These are phyloP conservation scores for Citropsis articulata DNA, from an alignment of 345 rosid genomes.

Conservation along the genomic window DNA sequence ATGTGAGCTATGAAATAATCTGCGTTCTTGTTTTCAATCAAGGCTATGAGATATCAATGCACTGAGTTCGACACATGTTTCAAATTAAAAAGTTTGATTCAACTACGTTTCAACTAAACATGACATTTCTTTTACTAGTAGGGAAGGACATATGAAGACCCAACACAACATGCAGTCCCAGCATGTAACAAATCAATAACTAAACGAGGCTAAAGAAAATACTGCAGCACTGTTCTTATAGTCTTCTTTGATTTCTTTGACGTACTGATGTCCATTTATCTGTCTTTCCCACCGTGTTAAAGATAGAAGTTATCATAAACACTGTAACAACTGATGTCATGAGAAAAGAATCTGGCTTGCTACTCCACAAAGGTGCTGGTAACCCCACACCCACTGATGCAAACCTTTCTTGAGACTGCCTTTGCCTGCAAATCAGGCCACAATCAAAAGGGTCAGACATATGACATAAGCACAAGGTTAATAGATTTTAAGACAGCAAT, in stretches of 20 bases:
- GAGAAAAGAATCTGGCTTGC: constrained; percentile 31
- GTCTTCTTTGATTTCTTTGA: constrained; percentile 11
- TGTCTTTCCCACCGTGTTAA: constrained; percentile 29
- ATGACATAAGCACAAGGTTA: neutral
- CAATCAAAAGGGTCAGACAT: neutral
- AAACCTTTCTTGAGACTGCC: constrained; percentile 51
- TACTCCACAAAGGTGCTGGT: constrained; percentile 26
- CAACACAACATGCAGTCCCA: too few relatives aligned
- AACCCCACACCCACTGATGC: constrained; percentile 48
- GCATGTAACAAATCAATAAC: neutral
- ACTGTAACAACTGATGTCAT: constrained; percentile 30
- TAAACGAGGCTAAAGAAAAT: neutral
- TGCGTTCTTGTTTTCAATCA: neutral
- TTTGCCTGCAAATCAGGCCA: constrained; percentile 36
- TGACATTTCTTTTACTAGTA: too few relatives aligned
- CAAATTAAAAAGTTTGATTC: too few relatives aligned
- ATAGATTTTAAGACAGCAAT: neutral
- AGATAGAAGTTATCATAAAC: constrained; percentile 30
- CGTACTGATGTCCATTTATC: constrained; percentile 4
- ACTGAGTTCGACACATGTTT: too few relatives aligned
- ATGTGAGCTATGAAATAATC: neutral
- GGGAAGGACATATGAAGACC: too few relatives aligned
- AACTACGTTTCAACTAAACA: too few relatives aligned
- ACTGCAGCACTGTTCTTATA: neutral
- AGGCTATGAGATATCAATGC: too few relatives aligned